Evolutionary conservation across 1,284 basidiomycete species (phyloP), one percentile per base, ranked within the genome.

Genomic region (Xerocomus cyaneibrunnescens): DNA sequence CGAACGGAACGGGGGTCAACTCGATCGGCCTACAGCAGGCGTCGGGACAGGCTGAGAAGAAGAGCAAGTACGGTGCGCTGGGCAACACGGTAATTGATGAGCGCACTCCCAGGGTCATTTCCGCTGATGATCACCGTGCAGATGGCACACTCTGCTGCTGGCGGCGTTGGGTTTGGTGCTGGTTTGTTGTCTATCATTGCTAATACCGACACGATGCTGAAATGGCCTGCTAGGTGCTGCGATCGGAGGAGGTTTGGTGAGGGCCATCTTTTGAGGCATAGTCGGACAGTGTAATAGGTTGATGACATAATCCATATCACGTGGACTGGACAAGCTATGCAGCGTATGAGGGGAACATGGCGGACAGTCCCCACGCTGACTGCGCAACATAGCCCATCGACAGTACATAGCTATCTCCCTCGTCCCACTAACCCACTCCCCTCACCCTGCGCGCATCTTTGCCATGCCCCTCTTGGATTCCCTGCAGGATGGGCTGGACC

Each of bases 111-210:
- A 21, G n/a, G 16, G 48, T 52, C 23, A 52, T 56, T 43, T 53
- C 48, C 51, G 52, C 67, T 66, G 48, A 66, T 66, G 48, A 66
- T 42, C 44, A 28, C 38, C 50, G 27, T 57, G 52, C 51, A 84
- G 83, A 76, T 87, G 73, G 84, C 84, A 5, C 75, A 79, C 42
- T 79, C 83, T 41, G 85, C 86, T 36, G 86, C 77, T 4, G 85
- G 85, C 39, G 87, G 87, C 64, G 78, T 83, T 47, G 86, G 86
- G 9, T 87, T 88, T 56, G 85, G 86, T 58, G 84, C 80, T 47
- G 79, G 79, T 77, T 65, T 34, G 13, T 64, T 14, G 13, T 52
- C 37, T 27, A 4, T 35, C 13, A 6, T 9, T 27, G 25, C 1
- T 35, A 7, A 16, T 1, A 23, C 6, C 0, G 46, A 19, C 10